Base-by-base conservation (phyloP, 495 filamentous ascomycete species). In the Neohortaea acidophila region DNA sequence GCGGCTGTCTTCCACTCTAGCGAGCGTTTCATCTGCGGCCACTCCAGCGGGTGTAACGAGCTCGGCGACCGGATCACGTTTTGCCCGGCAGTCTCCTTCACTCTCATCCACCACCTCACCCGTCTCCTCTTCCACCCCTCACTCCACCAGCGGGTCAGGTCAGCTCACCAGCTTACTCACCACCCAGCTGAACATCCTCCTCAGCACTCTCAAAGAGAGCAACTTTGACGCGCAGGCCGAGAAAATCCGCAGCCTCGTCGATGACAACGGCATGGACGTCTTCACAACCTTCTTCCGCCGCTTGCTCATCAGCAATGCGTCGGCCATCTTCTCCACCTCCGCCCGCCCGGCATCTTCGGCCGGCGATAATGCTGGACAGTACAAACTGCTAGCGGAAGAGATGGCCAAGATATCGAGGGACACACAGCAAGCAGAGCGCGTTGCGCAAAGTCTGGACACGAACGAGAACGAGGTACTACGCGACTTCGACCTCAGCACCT, bases 241-340 rank as follows among this genome's bases (percentile, higher is more conserved):
- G 53, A 82, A 87, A 57, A 79, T 99, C 50, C 74, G 75, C 51
- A 91, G 84, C 71, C 72, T 94, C 48, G 75, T 93, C 55, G 79
- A 89, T 69, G 83, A 84, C 45, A 74, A 89, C 86, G 84, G 83
- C 55, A 94, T 94, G 85, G 86, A 93, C 65, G 84, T 89, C 49
- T 94, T 80, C 60, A 70, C 77, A 24, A 91, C 79, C 64, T 94
- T 86, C 59, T 91, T 94, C 60, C 75, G 79, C 56, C 82, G 85
- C 55, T 68, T 94, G 52, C 69, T 94, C 38, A 77, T 72, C 56
- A 72, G 72, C 53, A 92, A 91, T 70, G 79, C 84, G 43, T 65
- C 75, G 35, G 78, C 84, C 47, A 85, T 94, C 37, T 94, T 93
- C 54, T 75, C 82, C 5, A 70, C 75, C 24, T 59, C 73, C 25